These are phyloP conservation scores for Malassezia cuniculi DNA, from an alignment of 1,284 basidiomycete genomes.

Conservation along the genomic window DNA sequence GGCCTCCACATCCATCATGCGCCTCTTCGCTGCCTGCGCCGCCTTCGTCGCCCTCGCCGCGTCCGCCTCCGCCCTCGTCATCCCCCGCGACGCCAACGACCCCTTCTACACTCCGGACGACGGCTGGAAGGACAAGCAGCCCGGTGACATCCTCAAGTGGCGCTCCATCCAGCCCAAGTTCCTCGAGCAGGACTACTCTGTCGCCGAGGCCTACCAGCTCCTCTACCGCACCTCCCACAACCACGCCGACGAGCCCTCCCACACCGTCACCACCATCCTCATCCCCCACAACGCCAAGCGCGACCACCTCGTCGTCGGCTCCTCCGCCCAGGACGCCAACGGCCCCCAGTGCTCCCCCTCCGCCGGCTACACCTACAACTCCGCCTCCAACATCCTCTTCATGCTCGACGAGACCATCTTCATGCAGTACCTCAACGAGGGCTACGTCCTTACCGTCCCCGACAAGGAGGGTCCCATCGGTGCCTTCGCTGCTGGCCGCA, in stretches of 20 bases:
- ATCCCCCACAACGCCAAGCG: slow-evolving; percentile 19
- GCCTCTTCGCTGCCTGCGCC: too few relatives aligned
- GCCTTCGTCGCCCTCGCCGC: too few relatives aligned
- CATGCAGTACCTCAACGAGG: slow-evolving; percentile 7
- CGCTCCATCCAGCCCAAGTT: slow-evolving; percentile 16
- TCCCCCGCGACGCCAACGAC: slow-evolving; percentile 16
- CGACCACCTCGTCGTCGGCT: slow-evolving; percentile 21
- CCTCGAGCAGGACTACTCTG: background rate
- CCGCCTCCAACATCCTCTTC: slow-evolving; percentile 10
- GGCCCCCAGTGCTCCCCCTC: slow-evolving; percentile 25
- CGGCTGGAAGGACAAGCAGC: slow-evolving; percentile 9
- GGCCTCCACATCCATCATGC: too few relatives aligned
- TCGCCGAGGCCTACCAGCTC: slow-evolving; percentile 18
- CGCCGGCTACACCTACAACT: slow-evolving; percentile 17
- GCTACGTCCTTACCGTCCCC: slow-evolving; percentile 23
- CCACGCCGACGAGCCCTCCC: background rate
- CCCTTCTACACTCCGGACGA: slow-evolving; percentile 23
- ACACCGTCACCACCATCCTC: slow-evolving; percentile 22
- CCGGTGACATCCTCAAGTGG: slow-evolving; percentile 22
- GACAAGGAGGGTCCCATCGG: slow-evolving; percentile 31
- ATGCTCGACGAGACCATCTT: slow-evolving; percentile 9
- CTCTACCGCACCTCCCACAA: slow-evolving; percentile 18
- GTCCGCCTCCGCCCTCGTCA: too few relatives aligned
- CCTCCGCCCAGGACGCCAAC: slow-evolving; percentile 18
- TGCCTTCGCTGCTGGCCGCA: slow-evolving; percentile 28